Evolutionary conservation across 345 rosid species (phyloP).

Genomic region (Noccaea caerulescens): DNA sequence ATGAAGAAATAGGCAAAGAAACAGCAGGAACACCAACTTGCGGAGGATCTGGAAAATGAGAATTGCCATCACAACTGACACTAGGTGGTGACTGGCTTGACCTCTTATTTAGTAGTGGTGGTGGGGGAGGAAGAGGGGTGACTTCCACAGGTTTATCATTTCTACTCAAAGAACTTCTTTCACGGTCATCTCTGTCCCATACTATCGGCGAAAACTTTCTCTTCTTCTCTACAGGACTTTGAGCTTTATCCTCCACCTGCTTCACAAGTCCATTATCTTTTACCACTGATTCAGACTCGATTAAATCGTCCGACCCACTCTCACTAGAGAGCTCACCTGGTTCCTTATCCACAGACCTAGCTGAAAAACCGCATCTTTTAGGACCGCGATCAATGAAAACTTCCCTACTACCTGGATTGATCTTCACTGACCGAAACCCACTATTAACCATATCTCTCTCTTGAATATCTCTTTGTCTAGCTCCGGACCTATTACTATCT

Average conservation of each 20-base stretch:
- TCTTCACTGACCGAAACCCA: slow-evolving; percentile 54
- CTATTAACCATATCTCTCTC: slow-evolving; percentile 72
- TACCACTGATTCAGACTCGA: slow-evolving; percentile 53
- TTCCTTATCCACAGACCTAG: slow-evolving; percentile 72
- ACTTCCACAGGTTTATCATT: slow-evolving; percentile 48
- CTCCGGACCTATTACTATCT: slow-evolving; percentile 54
- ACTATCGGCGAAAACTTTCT: slow-evolving; percentile 97
- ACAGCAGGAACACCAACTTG: slow-evolving; percentile 44
- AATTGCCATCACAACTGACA: slow-evolving; percentile 47
- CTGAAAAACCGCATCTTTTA: slow-evolving; percentile 45
- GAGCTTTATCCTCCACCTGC: slow-evolving; percentile 55
- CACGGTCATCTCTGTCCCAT: slow-evolving; percentile 89
- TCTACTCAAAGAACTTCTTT: slow-evolving; percentile 46
- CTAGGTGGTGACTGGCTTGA: slow-evolving; percentile 52
- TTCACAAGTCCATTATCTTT: slow-evolving; percentile 51
- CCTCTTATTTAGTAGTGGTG: slow-evolving; percentile 59
- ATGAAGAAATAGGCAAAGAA: slow-evolving; percentile 41
- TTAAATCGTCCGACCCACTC: slow-evolving; percentile 88
- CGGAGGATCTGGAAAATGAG: slow-evolving; percentile 49
- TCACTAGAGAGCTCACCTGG: slow-evolving; percentile 99
- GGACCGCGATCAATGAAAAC: slow-evolving; percentile 49
- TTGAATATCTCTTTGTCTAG: slow-evolving; percentile 66
- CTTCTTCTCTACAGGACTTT: slow-evolving; percentile 63
- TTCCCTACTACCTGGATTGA: slow-evolving; percentile 66
- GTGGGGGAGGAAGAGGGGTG: slow-evolving; percentile 61